These are phyloP conservation scores for Massospora cicadina DNA, from an alignment of 371 early-diverging fungal genomes.

Conservation along the genomic window DNA sequence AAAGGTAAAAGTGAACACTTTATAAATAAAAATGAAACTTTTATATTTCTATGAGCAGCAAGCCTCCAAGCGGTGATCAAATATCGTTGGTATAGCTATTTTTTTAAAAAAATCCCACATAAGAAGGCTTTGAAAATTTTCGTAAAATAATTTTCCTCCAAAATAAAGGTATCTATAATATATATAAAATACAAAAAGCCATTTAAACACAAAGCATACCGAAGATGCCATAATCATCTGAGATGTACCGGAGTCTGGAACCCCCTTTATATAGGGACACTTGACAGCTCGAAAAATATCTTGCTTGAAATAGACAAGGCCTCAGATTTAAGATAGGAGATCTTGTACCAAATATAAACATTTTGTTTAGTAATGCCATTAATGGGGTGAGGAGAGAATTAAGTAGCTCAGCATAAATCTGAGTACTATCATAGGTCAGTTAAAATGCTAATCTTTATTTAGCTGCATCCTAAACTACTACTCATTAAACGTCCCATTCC, in stretches of 20 bases:
- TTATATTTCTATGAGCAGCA: not conserved
- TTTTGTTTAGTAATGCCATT: too few species aligned
- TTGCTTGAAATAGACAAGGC: not conserved
- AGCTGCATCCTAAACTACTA: too few species aligned
- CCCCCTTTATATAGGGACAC: not conserved
- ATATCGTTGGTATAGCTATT: not conserved
- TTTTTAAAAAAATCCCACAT: not conserved
- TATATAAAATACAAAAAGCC: not conserved
- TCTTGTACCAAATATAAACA: not conserved
- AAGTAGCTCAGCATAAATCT: too few species aligned
- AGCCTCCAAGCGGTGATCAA: not conserved
- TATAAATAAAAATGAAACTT: not conserved
- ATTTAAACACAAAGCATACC: not conserved
- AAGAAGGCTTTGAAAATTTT: too few species aligned
- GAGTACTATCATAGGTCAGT: too few species aligned
- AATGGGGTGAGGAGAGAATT: too few species aligned
- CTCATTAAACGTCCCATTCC: too few species aligned
- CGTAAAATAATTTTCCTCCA: not conserved
- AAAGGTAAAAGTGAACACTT: not conserved
- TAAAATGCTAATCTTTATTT: too few species aligned
- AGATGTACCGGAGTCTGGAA: not conserved
- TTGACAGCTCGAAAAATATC: not conserved
- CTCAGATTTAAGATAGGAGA: not conserved
- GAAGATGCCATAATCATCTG: slow-evolving; percentile 8
- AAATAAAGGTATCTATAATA: not conserved